Evolutionary conservation across 202 grass and related monocot species (phyloP), one percentile per base, ranked within the genome.

Genomic region (Setaria viridis): DNA sequence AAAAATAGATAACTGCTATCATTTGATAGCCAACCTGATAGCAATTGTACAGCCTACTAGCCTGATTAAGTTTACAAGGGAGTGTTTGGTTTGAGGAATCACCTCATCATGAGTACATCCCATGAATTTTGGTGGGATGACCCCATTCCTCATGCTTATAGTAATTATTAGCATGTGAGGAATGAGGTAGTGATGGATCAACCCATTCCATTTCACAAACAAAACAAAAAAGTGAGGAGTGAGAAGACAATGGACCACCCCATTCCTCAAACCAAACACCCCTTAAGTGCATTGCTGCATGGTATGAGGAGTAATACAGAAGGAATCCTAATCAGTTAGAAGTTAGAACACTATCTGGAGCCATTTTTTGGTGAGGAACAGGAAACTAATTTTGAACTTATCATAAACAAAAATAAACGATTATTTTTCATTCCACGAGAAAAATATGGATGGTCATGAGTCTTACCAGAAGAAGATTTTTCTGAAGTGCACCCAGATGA

Each of bases 391-490:
- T 74, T 53, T 33, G 50, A 34, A 54, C 5, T 51, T 75, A 35
- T 55, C 30, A 55, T 34, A 37, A 35, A 37, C 30, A 55, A 20
- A 75, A 55, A 11, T 39, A 60, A 62, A 62, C 21, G 55, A 39
- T 4, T 12, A 64, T 58, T 78, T 34, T 72, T 32, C 41, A 34
- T 32, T 48, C 34, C 41, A 82, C 46, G 43, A 60, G 16, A 32
- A 84, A 85, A 62, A 42, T 60, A 74, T 19, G 59, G 11, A 76
- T 12, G n/a, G 19, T 47, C 76, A 55, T 57, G 5, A 85, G 39
- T 76, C 59, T 76, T 80, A 86, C 86, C 70, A 13, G 30, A 64
- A 42, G 70, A 72, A 81, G n/a, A 74, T 56, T 79, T 70, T 77
- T 80, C 64, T 50, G 25, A 67, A 60, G 39, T 9, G 20, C 85